These are phyloP conservation scores for Fomitopsis schrenkii DNA, from an alignment of 1,284 basidiomycete genomes.

Conservation along the genomic window DNA sequence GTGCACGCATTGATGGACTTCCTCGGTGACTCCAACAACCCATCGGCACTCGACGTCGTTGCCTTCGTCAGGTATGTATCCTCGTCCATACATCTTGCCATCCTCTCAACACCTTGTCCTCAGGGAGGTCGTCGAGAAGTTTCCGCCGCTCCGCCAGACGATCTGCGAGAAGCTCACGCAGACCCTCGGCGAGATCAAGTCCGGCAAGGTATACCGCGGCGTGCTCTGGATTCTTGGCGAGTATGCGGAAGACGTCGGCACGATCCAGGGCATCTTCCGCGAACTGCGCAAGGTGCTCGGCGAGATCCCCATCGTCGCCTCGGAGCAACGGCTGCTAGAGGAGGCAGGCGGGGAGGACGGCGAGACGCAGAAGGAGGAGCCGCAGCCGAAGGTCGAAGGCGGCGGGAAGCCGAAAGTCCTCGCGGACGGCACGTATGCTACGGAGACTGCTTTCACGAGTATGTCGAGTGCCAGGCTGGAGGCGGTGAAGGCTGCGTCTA, in stretches of 20 bases:
- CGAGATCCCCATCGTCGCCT: conserved; percentile 94
- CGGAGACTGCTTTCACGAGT: conserved; percentile 88
- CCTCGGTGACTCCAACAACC: conserved; percentile 94
- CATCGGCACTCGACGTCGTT: conserved; percentile 93
- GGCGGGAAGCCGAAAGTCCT: conserved; percentile 63
- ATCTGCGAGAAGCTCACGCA: conserved; percentile 87
- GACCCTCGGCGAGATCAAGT: conserved; percentile 89
- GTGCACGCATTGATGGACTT: conserved; percentile 99
- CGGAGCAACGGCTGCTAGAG: conserved; percentile 81
- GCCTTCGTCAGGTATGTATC: conserved; percentile 79
- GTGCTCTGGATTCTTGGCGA: conserved; percentile 98
- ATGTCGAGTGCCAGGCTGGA: conserved; percentile 67
- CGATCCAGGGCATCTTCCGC: conserved; percentile 74
- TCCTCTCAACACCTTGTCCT: background rate
- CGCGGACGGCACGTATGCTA: conserved; percentile 97
- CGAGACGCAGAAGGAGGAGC: conserved; percentile 38
- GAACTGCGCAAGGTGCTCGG: conserved; percentile 89
- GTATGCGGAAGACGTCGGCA: conserved; percentile 68
- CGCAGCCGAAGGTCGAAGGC: conserved; percentile 39
- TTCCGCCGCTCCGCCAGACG: conserved; percentile 81
- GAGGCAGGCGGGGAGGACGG: conserved; percentile 47
- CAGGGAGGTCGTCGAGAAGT: conserved; percentile 97
- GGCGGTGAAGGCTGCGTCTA: conserved; percentile 80
- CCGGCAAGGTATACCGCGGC: conserved; percentile 96
- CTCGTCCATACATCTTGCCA: background rate